Percentiles rank a stretch among this genome's conserved stretches.
These are phyloP conservation scores for Venturia aucupariae DNA, from an alignment of 2,329 filamentous ascomycete species.

Conservation along the genomic window DNA sequence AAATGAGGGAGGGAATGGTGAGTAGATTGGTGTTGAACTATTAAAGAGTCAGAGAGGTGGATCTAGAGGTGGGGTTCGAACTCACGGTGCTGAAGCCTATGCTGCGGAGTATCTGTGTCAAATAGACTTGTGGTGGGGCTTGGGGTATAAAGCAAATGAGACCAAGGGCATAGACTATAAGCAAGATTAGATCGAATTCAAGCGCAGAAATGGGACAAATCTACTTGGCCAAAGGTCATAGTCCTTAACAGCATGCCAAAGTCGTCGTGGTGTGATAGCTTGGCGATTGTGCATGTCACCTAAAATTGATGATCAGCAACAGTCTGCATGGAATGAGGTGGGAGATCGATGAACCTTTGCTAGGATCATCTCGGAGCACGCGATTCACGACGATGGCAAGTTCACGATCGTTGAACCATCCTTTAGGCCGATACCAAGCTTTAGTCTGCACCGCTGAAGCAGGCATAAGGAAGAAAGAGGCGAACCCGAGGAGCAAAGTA, in stretches of 20 bases:
- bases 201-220: constrained; percentile 25
- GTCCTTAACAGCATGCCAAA: constrained; percentile 20
- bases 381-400: constrained; percentile 22
- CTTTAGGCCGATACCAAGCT: constrained; percentile 26
- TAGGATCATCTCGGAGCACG: constrained; percentile 21
- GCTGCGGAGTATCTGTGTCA: constrained; percentile 19
- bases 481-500: constrained; percentile 18
- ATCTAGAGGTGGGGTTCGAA: neutral
- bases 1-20: constrained; percentile 16
- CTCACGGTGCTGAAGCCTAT: constrained; percentile 21
- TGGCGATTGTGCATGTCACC: constrained; percentile 23
- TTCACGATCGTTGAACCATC: constrained; percentile 21
- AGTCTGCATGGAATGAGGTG: too few relatives aligned
- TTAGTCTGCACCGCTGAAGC: constrained; percentile 23
- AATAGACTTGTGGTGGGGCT: constrained; percentile 19
- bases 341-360: constrained; percentile 16
- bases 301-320: neutral
- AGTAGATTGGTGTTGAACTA: constrained; percentile 19
- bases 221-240: constrained; percentile 20
- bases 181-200: constrained; percentile 46
- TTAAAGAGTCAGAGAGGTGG: neutral
- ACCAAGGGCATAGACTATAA: constrained; percentile 28
- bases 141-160: constrained; percentile 21
- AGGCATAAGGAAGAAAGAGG: constrained; percentile 20
- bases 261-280: constrained; percentile 19